These are phyloP conservation scores for Leishmania gerbilli DNA, from an alignment of 208 protist genomes.

Conservation along the genomic window DNA sequence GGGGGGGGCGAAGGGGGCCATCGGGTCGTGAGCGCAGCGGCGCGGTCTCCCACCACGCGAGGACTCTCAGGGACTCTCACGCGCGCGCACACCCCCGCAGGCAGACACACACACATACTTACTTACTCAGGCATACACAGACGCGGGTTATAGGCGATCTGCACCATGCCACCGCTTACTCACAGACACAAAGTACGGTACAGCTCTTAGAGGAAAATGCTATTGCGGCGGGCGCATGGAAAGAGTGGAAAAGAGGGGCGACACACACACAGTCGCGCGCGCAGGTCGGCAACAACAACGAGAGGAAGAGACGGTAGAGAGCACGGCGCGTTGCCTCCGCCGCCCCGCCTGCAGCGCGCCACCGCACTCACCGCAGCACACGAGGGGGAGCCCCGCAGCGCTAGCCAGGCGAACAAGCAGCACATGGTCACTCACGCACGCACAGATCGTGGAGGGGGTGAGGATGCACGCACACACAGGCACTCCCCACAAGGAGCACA, in stretches of 20 bases:
- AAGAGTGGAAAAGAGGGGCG: not conserved
- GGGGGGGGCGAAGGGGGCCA: not conserved
- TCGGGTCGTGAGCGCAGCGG: not conserved
- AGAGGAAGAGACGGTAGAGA: not conserved
- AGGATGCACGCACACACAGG: not conserved
- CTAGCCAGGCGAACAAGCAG: not conserved
- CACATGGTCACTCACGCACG: not conserved
- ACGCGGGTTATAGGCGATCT: not conserved
- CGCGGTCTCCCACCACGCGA: not conserved
- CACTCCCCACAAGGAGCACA: not conserved
- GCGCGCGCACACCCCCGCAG: not conserved
- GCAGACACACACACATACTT: not conserved
- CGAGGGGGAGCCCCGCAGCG: not conserved
- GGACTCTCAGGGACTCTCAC: not conserved
- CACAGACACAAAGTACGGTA: not conserved
- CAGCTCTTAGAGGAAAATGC: not conserved
- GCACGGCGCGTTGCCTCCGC: not conserved
- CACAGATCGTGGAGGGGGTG: too few species aligned
- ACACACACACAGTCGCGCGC: conserved; percentile 1
- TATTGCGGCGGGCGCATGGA: not conserved
- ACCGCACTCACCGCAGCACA: conserved; percentile 1
- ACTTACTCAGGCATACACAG: not conserved
- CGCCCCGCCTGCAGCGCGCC: not conserved
- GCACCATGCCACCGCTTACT: not conserved
- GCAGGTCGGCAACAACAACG: not conserved